phyloP scores from a whole-genome alignment of 768 basidiomycete genomes.

The Russula olivacea region DNA sequence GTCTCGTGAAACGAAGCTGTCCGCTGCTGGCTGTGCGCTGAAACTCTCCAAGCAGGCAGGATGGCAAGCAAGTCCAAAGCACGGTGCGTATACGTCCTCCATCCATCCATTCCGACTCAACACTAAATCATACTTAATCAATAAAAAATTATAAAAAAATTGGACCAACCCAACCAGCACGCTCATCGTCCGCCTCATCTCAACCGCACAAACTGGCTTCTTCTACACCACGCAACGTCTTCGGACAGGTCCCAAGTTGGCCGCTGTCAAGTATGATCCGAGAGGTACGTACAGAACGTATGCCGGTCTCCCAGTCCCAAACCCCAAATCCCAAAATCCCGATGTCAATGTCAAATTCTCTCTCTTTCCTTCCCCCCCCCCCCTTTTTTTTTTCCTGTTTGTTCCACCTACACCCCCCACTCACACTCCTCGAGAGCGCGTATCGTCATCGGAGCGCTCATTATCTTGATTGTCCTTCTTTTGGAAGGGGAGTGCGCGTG shows the following conservation, averaged over 20 bases:
- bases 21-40: not conserved
- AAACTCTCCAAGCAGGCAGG: slow-evolving; percentile 9
- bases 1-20: not conserved
- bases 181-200: slow-evolving; percentile 80
- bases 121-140: not conserved
- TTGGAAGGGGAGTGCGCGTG: too few relatives aligned
- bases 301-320: too few relatives aligned
- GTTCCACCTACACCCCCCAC: too few relatives aligned
- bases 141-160: too few relatives aligned
- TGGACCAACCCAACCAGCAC: slow-evolving; percentile 43
- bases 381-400: too few relatives aligned
- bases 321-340: too few relatives aligned
- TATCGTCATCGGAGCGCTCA: too few relatives aligned
- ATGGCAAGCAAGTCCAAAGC: slow-evolving; percentile 64
- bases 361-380: too few relatives aligned
- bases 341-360: too few relatives aligned
- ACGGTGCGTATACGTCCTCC: slow-evolving; percentile 35
- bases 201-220: slow-evolving; percentile 86
- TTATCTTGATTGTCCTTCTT: too few relatives aligned
- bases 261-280: slow-evolving; percentile 91
- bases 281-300: slow-evolving; percentile 44
- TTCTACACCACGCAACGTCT: slow-evolving; percentile 83
- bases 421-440: too few relatives aligned
- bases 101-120: not conserved
- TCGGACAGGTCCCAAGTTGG: slow-evolving; percentile 68